These are phyloP conservation scores for Lactarius vividus DNA, from an alignment of 768 basidiomycete genomes.

Conservation along the genomic window DNA sequence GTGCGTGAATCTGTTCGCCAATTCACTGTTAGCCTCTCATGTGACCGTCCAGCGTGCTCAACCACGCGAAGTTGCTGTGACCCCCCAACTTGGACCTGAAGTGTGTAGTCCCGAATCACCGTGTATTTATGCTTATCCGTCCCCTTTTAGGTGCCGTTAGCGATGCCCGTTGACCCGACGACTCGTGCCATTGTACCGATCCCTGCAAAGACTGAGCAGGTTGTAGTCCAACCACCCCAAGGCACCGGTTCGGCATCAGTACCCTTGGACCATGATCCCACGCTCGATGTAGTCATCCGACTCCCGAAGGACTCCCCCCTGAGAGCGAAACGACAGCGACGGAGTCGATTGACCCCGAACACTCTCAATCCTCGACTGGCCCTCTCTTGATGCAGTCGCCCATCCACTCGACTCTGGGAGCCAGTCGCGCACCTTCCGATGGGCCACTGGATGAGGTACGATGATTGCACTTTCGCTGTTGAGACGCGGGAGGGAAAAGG, in stretches of 20 bases:
- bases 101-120: neutral
- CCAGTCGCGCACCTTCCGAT: neutral
- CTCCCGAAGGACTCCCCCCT: neutral
- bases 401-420: neutral
- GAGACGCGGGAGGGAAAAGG: neutral
- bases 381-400: neutral
- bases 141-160: neutral
- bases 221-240: slow-evolving; percentile 7
- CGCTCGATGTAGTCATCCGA: neutral
- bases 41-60: neutral
- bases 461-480: neutral
- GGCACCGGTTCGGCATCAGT: neutral
- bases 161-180: neutral
- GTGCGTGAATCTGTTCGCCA: slow-evolving; percentile 1
- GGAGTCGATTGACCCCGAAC: neutral
- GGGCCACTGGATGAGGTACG: neutral
- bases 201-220: neutral
- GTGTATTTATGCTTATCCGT: neutral
- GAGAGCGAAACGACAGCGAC: neutral
- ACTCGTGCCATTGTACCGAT: neutral
- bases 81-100: neutral
- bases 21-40: neutral
- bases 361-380: neutral
- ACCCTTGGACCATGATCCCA: neutral
- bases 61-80: neutral